Base-by-base conservation (phyloP, 441 rosid species). In the Populus hybrid region DNA sequence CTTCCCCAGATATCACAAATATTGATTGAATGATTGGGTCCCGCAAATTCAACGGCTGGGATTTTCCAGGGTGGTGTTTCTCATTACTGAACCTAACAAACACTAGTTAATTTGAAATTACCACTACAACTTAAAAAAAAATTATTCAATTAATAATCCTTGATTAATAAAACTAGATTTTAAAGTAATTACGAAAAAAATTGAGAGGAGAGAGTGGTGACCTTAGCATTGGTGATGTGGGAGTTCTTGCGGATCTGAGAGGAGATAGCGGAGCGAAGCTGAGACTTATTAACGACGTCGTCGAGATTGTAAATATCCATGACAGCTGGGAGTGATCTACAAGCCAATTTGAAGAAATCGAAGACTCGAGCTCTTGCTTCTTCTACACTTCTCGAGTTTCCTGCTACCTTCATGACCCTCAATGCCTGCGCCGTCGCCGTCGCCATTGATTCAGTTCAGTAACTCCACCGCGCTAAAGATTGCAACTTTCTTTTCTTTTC, bases 291-390 rank as follows among this genome's bases (percentile, higher is more conserved):
- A 67, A 83, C 93, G 82, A 95, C 93, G 83, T 95, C 98, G 78
- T 92, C 86, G 38, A 95, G 92, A 82, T 88, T 92, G 92, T 95
- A 95, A 59, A 95, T 94, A 3, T 95, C 95, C 90, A 94, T 95
- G 77, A 95, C 50, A 5, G 86, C 16, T 0, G 99, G 98, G 77
- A 95, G 82, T 36, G 98, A 91, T 80, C 99, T 84, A 86, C 97
- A 92, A 1, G 99, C 88, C 8, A 87, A 53, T 80, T 89, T 87
- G 82, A 95, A 95, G 91, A 95, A 88, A 80, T 92, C 94, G 78
- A 95, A 87, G 1, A 92, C 93, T 10, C 93, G 87, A n/a, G 79
- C 83, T 59, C 91, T 87, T 16, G 99, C 99, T 81, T 95, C 98
- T 79, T 88, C 92, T 70, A 95, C 84, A 79, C 82, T 92, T 68